Base-by-base conservation (phyloP, 176 grass and related monocot species). In the Triticum monococcum region DNA sequence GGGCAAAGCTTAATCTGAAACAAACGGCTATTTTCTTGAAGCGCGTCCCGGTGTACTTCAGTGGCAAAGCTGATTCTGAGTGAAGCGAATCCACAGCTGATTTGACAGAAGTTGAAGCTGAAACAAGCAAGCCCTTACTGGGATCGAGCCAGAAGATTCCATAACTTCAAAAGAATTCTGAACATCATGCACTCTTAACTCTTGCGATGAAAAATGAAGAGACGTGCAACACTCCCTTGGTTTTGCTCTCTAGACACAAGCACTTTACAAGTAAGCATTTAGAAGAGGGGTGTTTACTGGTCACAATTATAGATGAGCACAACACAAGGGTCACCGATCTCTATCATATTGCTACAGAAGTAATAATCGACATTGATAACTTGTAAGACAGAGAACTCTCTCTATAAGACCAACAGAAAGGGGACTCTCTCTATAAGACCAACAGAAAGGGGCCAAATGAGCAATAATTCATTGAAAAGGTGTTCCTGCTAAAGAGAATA, bases 401-500 rank as follows among this genome's bases (percentile, higher is more conserved):
- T 59, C 17, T 17, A 77, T 18, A 56, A 77, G n/a, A 4, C 41
- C 57, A 81, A 81, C 36, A 63, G 78, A 75, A 20, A 22, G 28
- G 14, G 31, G 30, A 38, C 16, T 43, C 17, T 24, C 85, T 59
- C 17, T 17, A 77, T 18, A 56, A 77, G n/a, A 7, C 43, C 59
- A 82, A 82, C 38, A 64, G 79, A 76, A 22, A n/a, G 31, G 11
- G 33, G 32, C 18, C 16, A 77, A 82, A 88, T 33, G 62, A 59
- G 14, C 50, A 54, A 54, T 54, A 18, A 68, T 77, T 11, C 26
- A 68, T 16, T 23, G 23, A 63, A 63, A 63, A 43, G 65, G n/a
- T 75, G 43, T 68, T 68, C 24, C 28, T 65, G 46, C 43, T 71
- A 73, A 24, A 43, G 24, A 35, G 12, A 65, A 26, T 3, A 36